Evolutionary conservation across 1,284 basidiomycete genomes (phyloP).

Genomic region (Ganoderma sinense): DNA sequence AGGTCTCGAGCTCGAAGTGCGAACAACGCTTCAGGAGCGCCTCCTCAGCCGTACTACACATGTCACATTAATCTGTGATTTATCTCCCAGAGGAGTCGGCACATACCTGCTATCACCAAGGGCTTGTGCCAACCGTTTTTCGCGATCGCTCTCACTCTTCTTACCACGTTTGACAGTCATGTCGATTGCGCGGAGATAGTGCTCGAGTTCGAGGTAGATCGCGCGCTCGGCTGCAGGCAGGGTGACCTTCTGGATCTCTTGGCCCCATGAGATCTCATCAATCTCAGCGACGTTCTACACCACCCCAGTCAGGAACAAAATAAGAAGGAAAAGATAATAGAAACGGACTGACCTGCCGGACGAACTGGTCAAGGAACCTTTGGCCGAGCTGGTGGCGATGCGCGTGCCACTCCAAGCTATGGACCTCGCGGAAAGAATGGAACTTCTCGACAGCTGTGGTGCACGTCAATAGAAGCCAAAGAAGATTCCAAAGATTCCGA

Average conservation of each 20-base stretch:
- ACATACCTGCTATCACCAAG: slow-evolving; percentile 89
- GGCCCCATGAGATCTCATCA: slow-evolving; percentile 88
- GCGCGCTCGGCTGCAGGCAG: slow-evolving; percentile 95
- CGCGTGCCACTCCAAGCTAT: slow-evolving; percentile 91
- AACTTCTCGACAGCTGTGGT: slow-evolving; percentile 87
- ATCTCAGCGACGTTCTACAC: slow-evolving; percentile 93
- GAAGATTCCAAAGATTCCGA: slow-evolving; percentile 17
- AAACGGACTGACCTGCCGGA: slow-evolving; percentile 73
- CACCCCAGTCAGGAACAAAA: slow-evolving; percentile 4
- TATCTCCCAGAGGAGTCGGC: not conserved
- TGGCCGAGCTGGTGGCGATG: slow-evolving; percentile 88
- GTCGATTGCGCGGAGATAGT: slow-evolving; percentile 89
- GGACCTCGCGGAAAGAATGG: slow-evolving; percentile 96
- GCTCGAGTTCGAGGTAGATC: slow-evolving; percentile 94
- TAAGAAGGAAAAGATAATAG: not conserved
- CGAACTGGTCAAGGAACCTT: slow-evolving; percentile 83
- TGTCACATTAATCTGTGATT: slow-evolving; percentile 1
- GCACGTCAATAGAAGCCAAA: not conserved
- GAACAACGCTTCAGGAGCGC: slow-evolving; percentile 93
- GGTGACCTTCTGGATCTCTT: slow-evolving; percentile 70
- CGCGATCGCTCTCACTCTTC: slow-evolving; percentile 92
- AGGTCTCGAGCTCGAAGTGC: slow-evolving; percentile 88
- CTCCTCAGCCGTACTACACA: slow-evolving; percentile 81
- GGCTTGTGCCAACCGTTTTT: slow-evolving; percentile 86
- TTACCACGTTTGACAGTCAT: slow-evolving; percentile 87